Percentiles rank a stretch among this genome's conserved stretches.
Evolutionary conservation across 2,329 filamentous ascomycete species (phyloP).

Genomic region (Sphaceloma murrayae): DNA sequence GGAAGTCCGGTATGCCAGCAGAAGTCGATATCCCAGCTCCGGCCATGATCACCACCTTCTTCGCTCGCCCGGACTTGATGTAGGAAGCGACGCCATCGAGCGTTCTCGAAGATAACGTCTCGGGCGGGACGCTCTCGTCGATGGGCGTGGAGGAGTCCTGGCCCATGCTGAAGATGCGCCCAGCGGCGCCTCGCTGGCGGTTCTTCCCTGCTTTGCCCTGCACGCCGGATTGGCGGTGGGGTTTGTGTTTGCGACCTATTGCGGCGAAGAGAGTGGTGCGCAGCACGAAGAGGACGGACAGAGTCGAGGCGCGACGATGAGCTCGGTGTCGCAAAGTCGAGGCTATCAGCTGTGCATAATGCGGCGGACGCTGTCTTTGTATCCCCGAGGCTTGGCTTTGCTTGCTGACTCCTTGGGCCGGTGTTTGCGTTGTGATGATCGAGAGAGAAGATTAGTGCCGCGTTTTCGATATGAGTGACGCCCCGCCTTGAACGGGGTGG

Average conservation of each 20-base stretch:
- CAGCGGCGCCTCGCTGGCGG: slow-evolving; percentile 22
- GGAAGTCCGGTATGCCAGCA: slow-evolving; percentile 78
- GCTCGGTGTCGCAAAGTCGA: too few species aligned
- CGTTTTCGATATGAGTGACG: too few species aligned
- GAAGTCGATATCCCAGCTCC: slow-evolving; percentile 79
- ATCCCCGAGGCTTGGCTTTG: too few species aligned
- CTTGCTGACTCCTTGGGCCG: too few species aligned
- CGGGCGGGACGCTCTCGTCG: slow-evolving; percentile 53
- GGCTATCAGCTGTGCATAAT: too few species aligned
- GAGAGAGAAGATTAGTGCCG: too few species aligned
- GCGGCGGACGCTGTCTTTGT: too few species aligned
- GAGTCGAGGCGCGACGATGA: too few species aligned
- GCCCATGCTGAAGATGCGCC: slow-evolving; percentile 52
- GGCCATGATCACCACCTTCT: slow-evolving; percentile 72
- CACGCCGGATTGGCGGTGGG: slow-evolving; percentile 32
- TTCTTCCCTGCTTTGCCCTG: slow-evolving; percentile 23
- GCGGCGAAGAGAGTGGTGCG: slow-evolving; percentile 25
- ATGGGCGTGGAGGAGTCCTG: slow-evolving; percentile 66
- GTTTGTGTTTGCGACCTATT: slow-evolving; percentile 45
- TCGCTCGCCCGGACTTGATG: slow-evolving; percentile 59
- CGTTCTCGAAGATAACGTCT: slow-evolving; percentile 57
- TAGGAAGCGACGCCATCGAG: slow-evolving; percentile 69
- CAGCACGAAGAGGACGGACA: background rate
- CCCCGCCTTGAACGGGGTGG: too few species aligned
- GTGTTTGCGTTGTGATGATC: too few species aligned